Percentiles rank a stretch among this genome's conserved stretches.
These are phyloP conservation scores for Colletotrichum sp. DNA, from an alignment of 2,329 filamentous ascomycete species.

Conservation along the genomic window DNA sequence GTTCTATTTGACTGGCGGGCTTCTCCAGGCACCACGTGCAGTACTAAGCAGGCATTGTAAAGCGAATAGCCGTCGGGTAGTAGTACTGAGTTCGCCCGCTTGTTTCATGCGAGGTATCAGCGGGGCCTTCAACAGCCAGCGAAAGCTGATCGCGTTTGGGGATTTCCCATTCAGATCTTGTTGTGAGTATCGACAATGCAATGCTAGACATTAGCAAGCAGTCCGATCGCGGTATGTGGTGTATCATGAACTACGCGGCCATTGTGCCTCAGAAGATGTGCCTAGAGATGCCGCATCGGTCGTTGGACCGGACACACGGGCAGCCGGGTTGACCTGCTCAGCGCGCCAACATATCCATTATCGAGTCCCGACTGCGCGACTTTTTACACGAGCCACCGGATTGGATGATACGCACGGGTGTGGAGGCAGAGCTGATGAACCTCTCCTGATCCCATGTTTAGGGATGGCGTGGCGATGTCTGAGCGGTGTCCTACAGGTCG, in stretches of 20 bases:
- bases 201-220: neutral
- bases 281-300: too few relatives aligned
- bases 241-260: neutral
- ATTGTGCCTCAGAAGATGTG: neutral
- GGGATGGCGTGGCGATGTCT: neutral
- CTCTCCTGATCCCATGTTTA: neutral
- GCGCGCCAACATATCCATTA: neutral
- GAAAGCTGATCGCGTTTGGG: neutral
- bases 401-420: neutral
- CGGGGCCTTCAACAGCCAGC: neutral
- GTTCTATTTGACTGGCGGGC: neutral
- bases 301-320: neutral
- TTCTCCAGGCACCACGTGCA: neutral
- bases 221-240: neutral
- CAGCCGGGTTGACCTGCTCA: neutral
- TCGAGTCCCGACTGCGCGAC: neutral
- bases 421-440: neutral
- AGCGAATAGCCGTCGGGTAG: neutral
- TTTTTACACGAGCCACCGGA: neutral
- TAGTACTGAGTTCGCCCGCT: neutral
- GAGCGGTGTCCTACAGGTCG: neutral
- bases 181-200: neutral
- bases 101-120: neutral
- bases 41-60: neutral
- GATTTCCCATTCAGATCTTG: neutral